Base-by-base conservation (phyloP, 2,329 filamentous ascomycete species). In the Neoascochyta sp. region DNA sequence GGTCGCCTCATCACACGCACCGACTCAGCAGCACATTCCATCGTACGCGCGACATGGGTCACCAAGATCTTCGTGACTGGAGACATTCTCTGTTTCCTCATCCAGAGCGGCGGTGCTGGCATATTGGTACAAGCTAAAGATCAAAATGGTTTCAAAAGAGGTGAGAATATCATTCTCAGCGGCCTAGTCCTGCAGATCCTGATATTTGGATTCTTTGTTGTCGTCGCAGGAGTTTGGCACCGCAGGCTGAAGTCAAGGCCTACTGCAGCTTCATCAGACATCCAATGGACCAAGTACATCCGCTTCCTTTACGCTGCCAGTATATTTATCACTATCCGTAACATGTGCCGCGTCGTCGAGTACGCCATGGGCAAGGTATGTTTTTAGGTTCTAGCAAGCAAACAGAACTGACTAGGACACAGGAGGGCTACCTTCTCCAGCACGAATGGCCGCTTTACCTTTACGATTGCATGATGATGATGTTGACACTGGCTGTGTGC, bases 171-270 rank as follows among this genome's bases (percentile, higher is more conserved):
- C 27, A 69, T 81, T n/a, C 55, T 80, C 6, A 69, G 45, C 1
- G 78, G 78, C 2, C 59, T 82, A 3, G 51, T 73, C 17, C 52
- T 80, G 10, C 78, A 82, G 47, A 65, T 82, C 14, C 21, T 75
- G 22, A 68, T 75, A 32, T 80, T 81, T 39, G 66, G 64, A 13
- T 56, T 79, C 19, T 82, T 81, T 45, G 54, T 74, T 19, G 33
- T 68, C 4, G 67, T 68, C 1, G 65, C 73, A 0, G 41, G 65
- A 3, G 36, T 73, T 1, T 78, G 78, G 56, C 69, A 80, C 40
- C 29, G 41, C 3, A 62, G 70, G 3, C 62, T 75, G n/a, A 36
- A 27, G 1, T 50, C 42, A 5, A 22, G 40, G 4, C 63, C 43
- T 9, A 51, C 64, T 0, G 63, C 59, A 17, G 26, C 41, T 5